phyloP scores from a whole-genome alignment of 2,329 filamentous ascomycete species.

The Fusarium decemcellulare region DNA sequence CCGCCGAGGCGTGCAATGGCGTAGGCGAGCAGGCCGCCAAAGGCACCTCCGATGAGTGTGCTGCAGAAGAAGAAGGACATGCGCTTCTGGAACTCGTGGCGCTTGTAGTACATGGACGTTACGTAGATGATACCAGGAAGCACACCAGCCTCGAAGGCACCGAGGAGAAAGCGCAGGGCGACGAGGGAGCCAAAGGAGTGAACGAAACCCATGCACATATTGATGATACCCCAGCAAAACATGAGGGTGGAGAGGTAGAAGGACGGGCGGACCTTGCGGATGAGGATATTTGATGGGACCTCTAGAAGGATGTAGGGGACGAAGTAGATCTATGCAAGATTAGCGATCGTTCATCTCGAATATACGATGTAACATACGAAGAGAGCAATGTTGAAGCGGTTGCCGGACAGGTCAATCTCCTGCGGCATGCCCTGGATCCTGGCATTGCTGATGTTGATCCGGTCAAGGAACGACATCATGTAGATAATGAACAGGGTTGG shows the following conservation, averaged over 20 bases:
- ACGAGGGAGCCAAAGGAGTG: slow-evolving; percentile 51
- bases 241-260: slow-evolving; percentile 55
- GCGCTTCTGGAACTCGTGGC: slow-evolving; percentile 63
- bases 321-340: slow-evolving; percentile 49
- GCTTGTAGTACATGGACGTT: slow-evolving; percentile 64
- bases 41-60: slow-evolving; percentile 58
- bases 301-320: slow-evolving; percentile 61
- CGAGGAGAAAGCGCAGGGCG: slow-evolving; percentile 56
- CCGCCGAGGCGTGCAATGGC: slow-evolving; percentile 62
- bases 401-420: slow-evolving; percentile 58
- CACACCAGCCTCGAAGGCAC: slow-evolving; percentile 56
- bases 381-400: slow-evolving; percentile 60
- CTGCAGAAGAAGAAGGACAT: slow-evolving; percentile 60
- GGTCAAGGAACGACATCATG: slow-evolving; percentile 59
- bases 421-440: slow-evolving; percentile 59
- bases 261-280: slow-evolving; percentile 58
- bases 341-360: background rate
- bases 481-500: slow-evolving; percentile 59
- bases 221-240: slow-evolving; percentile 57
- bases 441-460: slow-evolving; percentile 64
- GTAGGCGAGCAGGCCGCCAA: slow-evolving; percentile 63
- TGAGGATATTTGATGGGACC: slow-evolving; percentile 61
- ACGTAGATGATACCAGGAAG: slow-evolving; percentile 58
- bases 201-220: slow-evolving; percentile 56
- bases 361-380: slow-evolving; percentile 42